These are phyloP conservation scores for Xylariaceae sp. DNA, from an alignment of 2,329 filamentous ascomycete species.

Conservation along the genomic window DNA sequence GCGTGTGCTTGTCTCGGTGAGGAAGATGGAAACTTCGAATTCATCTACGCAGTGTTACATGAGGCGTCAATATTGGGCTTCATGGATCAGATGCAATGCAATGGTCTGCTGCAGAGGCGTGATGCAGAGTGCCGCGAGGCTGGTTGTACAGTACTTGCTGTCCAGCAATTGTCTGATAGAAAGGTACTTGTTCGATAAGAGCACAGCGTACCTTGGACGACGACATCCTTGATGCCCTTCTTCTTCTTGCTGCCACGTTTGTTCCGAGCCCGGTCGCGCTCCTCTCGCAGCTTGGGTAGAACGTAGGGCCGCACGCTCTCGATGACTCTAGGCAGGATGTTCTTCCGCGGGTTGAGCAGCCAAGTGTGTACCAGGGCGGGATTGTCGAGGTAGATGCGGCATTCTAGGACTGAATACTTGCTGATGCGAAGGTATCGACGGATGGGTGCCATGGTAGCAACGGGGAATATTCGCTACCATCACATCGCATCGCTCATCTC, in stretches of 20 bases:
- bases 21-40: constrained; percentile 91
- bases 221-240: constrained; percentile 81
- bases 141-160: constrained; percentile 14
- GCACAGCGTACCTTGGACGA: constrained; percentile 63
- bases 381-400: constrained; percentile 91
- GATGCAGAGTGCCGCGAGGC: constrained; percentile 13
- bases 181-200: constrained; percentile 7
- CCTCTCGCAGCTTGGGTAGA: constrained; percentile 84
- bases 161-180: constrained; percentile 13
- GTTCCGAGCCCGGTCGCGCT: constrained; percentile 51
- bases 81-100: too few species aligned
- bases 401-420: constrained; percentile 92
- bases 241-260: constrained; percentile 67
- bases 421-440: constrained; percentile 88
- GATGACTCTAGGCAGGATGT: constrained; percentile 78
- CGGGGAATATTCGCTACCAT: not conserved
- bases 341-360: constrained; percentile 73
- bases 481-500: too few species aligned
- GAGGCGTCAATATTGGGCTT: constrained; percentile 14
- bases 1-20: constrained; percentile 79
- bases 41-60: constrained; percentile 60
- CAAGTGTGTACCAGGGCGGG: constrained; percentile 78
- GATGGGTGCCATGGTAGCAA: constrained; percentile 69
- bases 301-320: constrained; percentile 81
- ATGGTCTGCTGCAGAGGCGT: not conserved